Evolutionary conservation across 176 grass and related monocot species (phyloP).

Genomic region (Oryza longistaminata): DNA sequence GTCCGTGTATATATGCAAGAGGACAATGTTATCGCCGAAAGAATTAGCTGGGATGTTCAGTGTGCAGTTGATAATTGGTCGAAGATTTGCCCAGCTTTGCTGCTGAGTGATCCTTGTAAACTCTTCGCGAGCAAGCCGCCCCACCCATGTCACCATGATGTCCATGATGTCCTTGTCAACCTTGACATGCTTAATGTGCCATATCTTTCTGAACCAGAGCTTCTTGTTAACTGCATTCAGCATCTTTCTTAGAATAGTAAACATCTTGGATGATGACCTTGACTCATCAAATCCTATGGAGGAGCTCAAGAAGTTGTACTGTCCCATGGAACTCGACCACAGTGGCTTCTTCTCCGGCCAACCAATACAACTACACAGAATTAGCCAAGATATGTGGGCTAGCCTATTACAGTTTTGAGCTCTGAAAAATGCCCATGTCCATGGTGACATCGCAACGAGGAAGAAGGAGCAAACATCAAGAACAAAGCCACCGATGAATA

Average conservation of each 20-base stretch:
- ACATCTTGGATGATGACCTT: neutral
- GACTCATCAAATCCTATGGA: neutral
- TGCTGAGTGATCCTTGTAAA: slow-evolving; percentile 1
- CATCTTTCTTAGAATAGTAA: neutral
- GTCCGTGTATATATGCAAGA: slow-evolving; percentile 16
- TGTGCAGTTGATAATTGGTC: neutral
- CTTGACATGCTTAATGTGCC: slow-evolving; percentile 3
- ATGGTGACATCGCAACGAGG: neutral
- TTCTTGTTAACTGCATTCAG: neutral
- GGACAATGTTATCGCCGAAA: neutral
- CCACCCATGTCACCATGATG: neutral
- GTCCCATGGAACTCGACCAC: slow-evolving; percentile 9
- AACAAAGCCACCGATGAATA: neutral
- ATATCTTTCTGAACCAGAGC: neutral
- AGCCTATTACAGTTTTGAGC: neutral
- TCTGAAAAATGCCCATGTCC: slow-evolving; percentile 15
- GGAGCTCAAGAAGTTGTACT: neutral
- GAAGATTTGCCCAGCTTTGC: slow-evolving; percentile 16
- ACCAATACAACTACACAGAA: neutral
- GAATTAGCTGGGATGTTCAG: neutral
- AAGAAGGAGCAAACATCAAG: neutral
- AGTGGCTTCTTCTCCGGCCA: neutral
- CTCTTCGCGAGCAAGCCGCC: neutral
- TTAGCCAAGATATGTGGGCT: neutral
- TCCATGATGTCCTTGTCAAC: slow-evolving; percentile 9